Base-by-base conservation (phyloP, 139 green algal genomes). In the Tetratostichococcus sp. region DNA sequence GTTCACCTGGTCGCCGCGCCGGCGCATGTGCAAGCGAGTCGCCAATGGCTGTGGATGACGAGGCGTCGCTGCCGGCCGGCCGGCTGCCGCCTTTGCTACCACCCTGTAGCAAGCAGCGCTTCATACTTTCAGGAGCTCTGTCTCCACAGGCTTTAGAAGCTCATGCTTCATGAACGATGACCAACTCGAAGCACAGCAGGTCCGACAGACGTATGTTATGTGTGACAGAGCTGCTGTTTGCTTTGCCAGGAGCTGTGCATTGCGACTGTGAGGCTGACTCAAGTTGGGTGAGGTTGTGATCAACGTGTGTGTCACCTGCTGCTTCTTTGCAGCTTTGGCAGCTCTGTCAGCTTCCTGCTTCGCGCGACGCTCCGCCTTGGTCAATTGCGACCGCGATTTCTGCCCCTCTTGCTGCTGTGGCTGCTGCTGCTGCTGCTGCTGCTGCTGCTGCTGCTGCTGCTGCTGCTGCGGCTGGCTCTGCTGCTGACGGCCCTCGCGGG, bases 271-370 rank as follows among this genome's bases (percentile, higher is more conserved):
- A n/a, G n/a, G n/a, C n/a, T n/a, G n/a, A n/a, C n/a, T n/a, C n/a
- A 33, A 28, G 33, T 33, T 8, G 21, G n/a, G 30, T 23, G 22
- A 25, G 1, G 19, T 25, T 58, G 16, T 31, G 19, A 19, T 16
- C 2, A 4, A 16, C 33, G 14, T 32, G 22, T 34, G 33, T 34
- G n/a, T 23, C 33, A 6, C 16, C 50, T 67, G 22, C 43, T 71
- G 34, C 67, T 90, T 89, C 22, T 77, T 76, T 26, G 85, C 86
- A 30, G 89, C 90, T 76, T 96, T 96, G 30, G 90, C 91, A 14
- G 91, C 91, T 1, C 91, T 84, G 79, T 95, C 86, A 67, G 79
- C 88, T 77, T 93, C 92, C 83, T 93, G 93, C 71, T 92, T 72
- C 3, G 88, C 94, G 1, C 87, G 77, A 34, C 91, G 85, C 84